Percentiles rank a stretch among this genome's conserved stretches.
Evolutionary conservation across 2,329 filamentous ascomycete genomes (phyloP).

Genomic region (Penicillium oxalicum): DNA sequence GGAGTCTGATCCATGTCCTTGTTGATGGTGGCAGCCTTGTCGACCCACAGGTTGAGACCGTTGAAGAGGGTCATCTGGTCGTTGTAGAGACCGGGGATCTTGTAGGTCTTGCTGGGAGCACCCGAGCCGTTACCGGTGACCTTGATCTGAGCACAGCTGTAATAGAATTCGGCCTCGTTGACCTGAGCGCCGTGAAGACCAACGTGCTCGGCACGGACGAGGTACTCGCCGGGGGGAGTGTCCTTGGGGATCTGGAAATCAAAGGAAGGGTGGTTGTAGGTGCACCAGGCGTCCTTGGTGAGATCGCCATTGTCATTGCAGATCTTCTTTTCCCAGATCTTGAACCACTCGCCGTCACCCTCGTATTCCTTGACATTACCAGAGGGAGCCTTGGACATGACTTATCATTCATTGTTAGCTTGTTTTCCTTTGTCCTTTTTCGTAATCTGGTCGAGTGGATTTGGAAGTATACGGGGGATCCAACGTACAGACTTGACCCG

Average conservation of each 20-base stretch:
- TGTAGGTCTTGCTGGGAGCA: constrained; percentile 5
- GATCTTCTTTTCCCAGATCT: constrained; percentile 17
- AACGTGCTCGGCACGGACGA: constrained; percentile 47
- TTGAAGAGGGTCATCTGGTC: constrained; percentile 16
- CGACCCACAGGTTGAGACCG: constrained; percentile 13
- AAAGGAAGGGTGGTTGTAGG: constrained; percentile 7
- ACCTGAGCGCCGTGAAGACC: constrained; percentile 42
- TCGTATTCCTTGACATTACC: constrained; percentile 17
- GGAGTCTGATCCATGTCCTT: constrained; percentile 11
- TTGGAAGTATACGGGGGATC: too few relatives aligned
- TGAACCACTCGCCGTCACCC: constrained; percentile 22
- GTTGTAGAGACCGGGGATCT: constrained; percentile 18
- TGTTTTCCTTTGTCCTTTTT: not conserved
- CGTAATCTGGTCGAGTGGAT: too few relatives aligned
- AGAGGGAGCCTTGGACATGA: constrained; percentile 15
- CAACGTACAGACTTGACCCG: constrained; percentile 15
- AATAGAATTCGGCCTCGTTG: constrained; percentile 34
- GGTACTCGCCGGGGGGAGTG: constrained; percentile 45
- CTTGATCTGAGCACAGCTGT: constrained; percentile 35
- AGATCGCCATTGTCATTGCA: constrained; percentile 12
- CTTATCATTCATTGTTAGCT: not conserved
- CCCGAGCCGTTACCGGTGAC: constrained; percentile 41
- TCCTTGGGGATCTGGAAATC: constrained; percentile 37
- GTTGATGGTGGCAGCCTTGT: constrained; percentile 7
- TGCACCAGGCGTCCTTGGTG: constrained; percentile 13